Evolutionary conservation across 169 alveolate species (phyloP).

Genomic region (Eimeria brunetti): DNA sequence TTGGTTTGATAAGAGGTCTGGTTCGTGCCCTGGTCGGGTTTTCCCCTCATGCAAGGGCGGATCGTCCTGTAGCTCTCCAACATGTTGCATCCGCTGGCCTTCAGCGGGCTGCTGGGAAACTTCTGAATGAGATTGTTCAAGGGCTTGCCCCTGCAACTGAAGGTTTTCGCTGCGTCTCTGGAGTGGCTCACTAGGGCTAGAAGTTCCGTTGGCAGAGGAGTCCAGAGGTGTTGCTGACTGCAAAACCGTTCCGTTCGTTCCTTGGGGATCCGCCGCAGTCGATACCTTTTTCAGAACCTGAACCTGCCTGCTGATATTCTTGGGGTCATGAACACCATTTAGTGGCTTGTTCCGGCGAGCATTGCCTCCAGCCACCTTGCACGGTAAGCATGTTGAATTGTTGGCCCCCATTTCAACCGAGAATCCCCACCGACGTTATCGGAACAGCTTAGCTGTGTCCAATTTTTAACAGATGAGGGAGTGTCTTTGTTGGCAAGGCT

Average conservation of each 20-base stretch:
- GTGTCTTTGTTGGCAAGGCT: background rate
- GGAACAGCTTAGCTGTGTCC: constrained; percentile 8
- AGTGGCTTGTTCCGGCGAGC: constrained; percentile 54
- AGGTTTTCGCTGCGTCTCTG: background rate
- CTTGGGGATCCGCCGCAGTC: constrained; percentile 59
- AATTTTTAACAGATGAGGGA: background rate
- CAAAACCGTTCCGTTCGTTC: constrained; percentile 7
- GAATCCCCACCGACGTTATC: background rate
- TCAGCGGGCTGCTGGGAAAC: background rate
- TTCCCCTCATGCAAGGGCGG: constrained; percentile 13
- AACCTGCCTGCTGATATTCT: background rate
- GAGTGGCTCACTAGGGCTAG: background rate
- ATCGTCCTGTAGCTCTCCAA: constrained; percentile 31
- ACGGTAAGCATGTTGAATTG: constrained; percentile 65
- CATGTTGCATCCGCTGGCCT: background rate
- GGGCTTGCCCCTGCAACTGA: background rate
- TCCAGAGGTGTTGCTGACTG: constrained; percentile 20
- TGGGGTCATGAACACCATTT: background rate
- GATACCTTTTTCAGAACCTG: constrained; percentile 56
- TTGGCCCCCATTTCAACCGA: constrained; percentile 67
- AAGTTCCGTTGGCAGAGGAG: constrained; percentile 10
- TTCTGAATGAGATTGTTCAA: background rate
- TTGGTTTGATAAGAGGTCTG: background rate
- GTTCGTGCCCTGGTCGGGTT: background rate
- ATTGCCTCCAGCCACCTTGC: constrained; percentile 66